These are phyloP conservation scores for Hypocrella siamensis DNA, from an alignment of 2,329 filamentous ascomycete species.

Conservation along the genomic window DNA sequence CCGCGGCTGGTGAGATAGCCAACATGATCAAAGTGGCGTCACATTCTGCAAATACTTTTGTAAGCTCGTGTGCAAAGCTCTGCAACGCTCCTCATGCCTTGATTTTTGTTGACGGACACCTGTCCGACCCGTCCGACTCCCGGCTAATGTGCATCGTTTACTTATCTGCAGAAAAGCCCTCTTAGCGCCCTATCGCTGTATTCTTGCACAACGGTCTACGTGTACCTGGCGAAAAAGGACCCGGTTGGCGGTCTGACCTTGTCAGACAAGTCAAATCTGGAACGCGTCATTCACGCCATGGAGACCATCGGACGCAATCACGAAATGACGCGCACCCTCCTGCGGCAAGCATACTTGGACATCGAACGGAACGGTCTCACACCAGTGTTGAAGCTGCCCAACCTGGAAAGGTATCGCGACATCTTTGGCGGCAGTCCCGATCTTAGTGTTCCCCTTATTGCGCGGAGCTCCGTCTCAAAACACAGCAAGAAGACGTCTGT, in stretches of 20 bases:
- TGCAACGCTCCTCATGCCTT: too few species aligned
- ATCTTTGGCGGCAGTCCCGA: constrained; percentile 11
- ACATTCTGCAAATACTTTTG: constrained; percentile 50
- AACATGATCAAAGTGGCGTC: constrained; percentile 68
- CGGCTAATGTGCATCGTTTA: too few species aligned
- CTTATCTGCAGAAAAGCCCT: constrained; percentile 16
- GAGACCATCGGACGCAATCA: constrained; percentile 59
- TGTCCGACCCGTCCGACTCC: too few species aligned
- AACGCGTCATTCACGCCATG: constrained; percentile 68
- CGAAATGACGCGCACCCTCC: constrained; percentile 63
- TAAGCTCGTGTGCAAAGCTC: constrained; percentile 35
- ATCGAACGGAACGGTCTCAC: constrained; percentile 40
- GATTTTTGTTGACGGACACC: too few species aligned
- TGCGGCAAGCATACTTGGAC: constrained; percentile 76
- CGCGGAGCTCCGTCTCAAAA: constrained; percentile 25
- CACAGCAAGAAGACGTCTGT: constrained; percentile 24
- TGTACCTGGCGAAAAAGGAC: constrained; percentile 58
- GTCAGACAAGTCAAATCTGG: constrained; percentile 34
- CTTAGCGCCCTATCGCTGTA: constrained; percentile 61
- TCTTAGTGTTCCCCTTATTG: constrained; percentile 31
- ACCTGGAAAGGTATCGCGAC: constrained; percentile 16
- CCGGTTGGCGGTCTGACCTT: constrained; percentile 42
- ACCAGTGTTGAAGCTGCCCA: constrained; percentile 18
- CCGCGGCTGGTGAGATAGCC: constrained; percentile 71
- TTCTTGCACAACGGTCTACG: constrained; percentile 68